phyloP scores from a whole-genome alignment of 1,284 basidiomycete species.

The Tremellales sp. region DNA sequence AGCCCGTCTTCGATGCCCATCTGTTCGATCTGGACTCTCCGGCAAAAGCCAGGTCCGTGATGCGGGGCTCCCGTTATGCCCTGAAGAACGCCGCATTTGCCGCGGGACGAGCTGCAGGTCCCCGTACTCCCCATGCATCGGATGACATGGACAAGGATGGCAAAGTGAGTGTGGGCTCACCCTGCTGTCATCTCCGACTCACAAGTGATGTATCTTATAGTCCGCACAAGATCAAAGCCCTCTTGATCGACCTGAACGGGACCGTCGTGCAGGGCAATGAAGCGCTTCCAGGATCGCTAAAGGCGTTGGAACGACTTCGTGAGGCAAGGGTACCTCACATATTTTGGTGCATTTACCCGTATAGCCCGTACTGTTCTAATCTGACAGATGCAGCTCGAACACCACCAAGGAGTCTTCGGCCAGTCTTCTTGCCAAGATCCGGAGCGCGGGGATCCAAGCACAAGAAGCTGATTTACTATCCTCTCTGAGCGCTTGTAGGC shows the following conservation, averaged over 20 bases:
- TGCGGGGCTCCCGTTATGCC: no score
- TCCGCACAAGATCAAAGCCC: slow-evolving; percentile 42
- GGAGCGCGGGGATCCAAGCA: slow-evolving; percentile 56
- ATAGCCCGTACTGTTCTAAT: neutral
- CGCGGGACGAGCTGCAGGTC: no score
- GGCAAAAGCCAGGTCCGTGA: no score
- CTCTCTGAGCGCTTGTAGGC: slow-evolving; percentile 59
- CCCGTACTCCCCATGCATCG: no score
- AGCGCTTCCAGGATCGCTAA: slow-evolving; percentile 55
- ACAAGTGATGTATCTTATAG: neutral
- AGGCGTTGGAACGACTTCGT: slow-evolving; percentile 55
- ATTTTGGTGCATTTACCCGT: slow-evolving; percentile 55
- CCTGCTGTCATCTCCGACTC: neutral
- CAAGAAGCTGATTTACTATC: slow-evolving; percentile 57
- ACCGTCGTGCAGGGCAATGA: slow-evolving; percentile 59
- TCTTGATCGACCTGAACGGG: slow-evolving; percentile 67
- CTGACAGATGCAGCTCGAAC: slow-evolving; percentile 41
- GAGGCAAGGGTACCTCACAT: slow-evolving; percentile 55
- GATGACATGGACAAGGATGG: no score
- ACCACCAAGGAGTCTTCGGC: slow-evolving; percentile 55
- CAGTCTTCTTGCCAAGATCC: slow-evolving; percentile 51
- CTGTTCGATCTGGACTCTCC: no score
- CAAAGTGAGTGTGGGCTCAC: slow-evolving; percentile 2
- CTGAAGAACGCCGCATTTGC: no score
- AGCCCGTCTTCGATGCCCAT: no score